These are phyloP conservation scores for Cryoendolithus antarcticus DNA, from an alignment of 2,329 filamentous ascomycete genomes.

Conservation along the genomic window DNA sequence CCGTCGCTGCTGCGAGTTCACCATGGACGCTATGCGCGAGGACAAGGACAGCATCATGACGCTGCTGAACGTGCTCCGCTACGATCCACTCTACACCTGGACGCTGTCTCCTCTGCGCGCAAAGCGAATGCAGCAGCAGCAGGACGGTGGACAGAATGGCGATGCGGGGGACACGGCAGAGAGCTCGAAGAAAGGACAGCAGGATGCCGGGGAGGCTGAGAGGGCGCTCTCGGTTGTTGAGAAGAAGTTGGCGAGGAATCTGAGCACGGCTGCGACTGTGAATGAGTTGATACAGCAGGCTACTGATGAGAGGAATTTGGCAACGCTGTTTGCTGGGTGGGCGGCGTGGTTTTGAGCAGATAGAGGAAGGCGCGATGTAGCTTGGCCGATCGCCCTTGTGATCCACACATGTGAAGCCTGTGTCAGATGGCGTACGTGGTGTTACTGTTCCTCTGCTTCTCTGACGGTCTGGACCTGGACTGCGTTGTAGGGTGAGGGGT, in stretches of 20 bases:
- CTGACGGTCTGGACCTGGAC: too few species aligned
- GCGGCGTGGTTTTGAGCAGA: conserved; percentile 13
- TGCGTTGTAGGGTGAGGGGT: too few species aligned
- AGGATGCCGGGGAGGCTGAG: conserved; percentile 69
- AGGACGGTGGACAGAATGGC: conserved; percentile 35
- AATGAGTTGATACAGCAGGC: conserved; percentile 96
- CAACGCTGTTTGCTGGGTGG: conserved; percentile 57
- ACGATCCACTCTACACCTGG: conserved; percentile 95
- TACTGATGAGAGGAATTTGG: conserved; percentile 82
- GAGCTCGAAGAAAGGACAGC: conserved; percentile 29
- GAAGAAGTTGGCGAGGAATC: conserved; percentile 87
- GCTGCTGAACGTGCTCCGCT: conserved; percentile 91
- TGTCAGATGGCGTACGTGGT: too few species aligned
- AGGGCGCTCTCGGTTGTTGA: conserved; percentile 82
- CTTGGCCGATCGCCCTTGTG: too few species aligned
- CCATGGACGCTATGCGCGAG: conserved; percentile 83
- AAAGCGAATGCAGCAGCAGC: conserved; percentile 54
- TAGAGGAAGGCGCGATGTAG: too few species aligned
- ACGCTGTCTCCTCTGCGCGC: conserved; percentile 62
- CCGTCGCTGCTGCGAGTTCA: conserved; percentile 95
- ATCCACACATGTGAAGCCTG: too few species aligned
- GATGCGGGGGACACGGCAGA: conserved; percentile 26
- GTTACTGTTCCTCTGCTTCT: too few species aligned
- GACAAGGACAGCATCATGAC: conserved; percentile 98
- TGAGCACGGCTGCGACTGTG: conserved; percentile 90